Evolutionary conservation across 176 grass and related monocot species (phyloP).

Genomic region (Zizania latifolia): DNA sequence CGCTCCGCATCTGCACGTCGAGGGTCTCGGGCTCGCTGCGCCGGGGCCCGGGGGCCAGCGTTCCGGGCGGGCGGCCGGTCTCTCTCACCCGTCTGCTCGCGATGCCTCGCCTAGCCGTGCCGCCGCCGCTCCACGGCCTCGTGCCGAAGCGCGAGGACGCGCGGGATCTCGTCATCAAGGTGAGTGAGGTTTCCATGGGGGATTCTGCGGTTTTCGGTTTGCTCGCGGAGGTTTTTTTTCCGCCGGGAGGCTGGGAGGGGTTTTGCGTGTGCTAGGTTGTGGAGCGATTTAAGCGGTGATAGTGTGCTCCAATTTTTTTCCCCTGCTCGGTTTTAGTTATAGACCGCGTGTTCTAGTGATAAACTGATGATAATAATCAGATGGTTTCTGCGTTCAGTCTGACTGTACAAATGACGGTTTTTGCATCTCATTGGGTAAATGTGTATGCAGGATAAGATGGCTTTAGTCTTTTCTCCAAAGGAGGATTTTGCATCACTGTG

Average conservation of each 20-base stretch:
- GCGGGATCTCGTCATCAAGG: slow-evolving; percentile 61
- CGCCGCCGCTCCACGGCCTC: neutral
- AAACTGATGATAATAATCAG: neutral
- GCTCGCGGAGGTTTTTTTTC: slow-evolving; percentile 1
- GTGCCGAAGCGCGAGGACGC: neutral
- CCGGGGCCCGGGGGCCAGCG: neutral
- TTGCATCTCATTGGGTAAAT: neutral
- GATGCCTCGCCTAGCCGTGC: neutral
- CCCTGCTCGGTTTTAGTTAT: neutral
- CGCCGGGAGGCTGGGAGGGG: neutral
- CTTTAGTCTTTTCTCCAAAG: neutral
- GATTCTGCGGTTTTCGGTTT: neutral
- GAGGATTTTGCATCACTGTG: neutral
- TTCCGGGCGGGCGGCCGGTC: neutral
- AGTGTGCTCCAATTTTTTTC: neutral
- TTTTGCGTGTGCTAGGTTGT: neutral
- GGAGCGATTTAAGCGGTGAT: neutral
- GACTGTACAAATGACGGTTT: neutral
- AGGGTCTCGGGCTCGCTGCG: neutral
- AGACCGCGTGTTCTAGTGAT: too few relatives aligned
- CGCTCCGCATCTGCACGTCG: neutral
- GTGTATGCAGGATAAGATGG: neutral
- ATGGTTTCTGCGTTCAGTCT: neutral
- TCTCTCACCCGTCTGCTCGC: neutral
- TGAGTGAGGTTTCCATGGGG: slow-evolving; percentile 13